These are phyloP conservation scores for Neurospora crassa DNA, from an alignment of 2,329 filamentous ascomycete species.

Conservation along the genomic window DNA sequence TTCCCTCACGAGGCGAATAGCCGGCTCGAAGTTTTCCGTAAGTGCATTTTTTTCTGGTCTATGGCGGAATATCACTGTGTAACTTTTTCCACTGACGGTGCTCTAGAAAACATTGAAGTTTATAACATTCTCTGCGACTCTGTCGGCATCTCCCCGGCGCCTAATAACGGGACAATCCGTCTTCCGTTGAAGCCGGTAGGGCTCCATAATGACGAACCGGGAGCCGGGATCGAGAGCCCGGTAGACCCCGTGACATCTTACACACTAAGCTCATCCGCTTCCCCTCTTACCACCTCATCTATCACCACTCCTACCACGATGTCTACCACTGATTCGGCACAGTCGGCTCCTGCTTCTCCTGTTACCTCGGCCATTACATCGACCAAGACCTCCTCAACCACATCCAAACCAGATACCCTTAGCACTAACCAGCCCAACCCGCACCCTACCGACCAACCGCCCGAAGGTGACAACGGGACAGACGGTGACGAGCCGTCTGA, in stretches of 20 bases:
- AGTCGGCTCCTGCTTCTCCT: conserved; percentile 9
- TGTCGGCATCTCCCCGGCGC: conserved; percentile 58
- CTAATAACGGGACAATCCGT: conserved; percentile 82
- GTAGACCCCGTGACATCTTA: conserved; percentile 37
- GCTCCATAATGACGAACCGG: conserved; percentile 43
- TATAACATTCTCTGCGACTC: conserved; percentile 94
- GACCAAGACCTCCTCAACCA: not conserved
- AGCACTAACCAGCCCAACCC: conserved; percentile 17
- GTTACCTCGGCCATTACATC: conserved; percentile 9
- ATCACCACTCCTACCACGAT: conserved; percentile 10
- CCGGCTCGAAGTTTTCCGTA: conserved; percentile 71
- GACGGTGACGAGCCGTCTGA: conserved; percentile 13
- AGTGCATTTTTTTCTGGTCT: conserved; percentile 30
- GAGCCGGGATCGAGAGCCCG: conserved; percentile 38
- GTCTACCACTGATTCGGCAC: conserved; percentile 1
- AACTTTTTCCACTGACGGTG: not conserved
- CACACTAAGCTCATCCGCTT: conserved; percentile 10
- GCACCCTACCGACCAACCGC: conserved; percentile 12
- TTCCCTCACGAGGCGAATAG: conserved; percentile 82
- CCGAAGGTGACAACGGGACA: conserved; percentile 15
- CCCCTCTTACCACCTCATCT: conserved; percentile 4
- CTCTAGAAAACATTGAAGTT: conserved; percentile 78
- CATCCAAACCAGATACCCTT: conserved; percentile 8
- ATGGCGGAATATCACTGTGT: conserved; percentile 14
- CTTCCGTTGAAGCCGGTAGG: conserved; percentile 58